Percentiles rank a stretch among this genome's conserved stretches.
These are phyloP conservation scores for Wickerhamomyces hampshirensis DNA, from an alignment of 805 yeast species.

Conservation along the genomic window DNA sequence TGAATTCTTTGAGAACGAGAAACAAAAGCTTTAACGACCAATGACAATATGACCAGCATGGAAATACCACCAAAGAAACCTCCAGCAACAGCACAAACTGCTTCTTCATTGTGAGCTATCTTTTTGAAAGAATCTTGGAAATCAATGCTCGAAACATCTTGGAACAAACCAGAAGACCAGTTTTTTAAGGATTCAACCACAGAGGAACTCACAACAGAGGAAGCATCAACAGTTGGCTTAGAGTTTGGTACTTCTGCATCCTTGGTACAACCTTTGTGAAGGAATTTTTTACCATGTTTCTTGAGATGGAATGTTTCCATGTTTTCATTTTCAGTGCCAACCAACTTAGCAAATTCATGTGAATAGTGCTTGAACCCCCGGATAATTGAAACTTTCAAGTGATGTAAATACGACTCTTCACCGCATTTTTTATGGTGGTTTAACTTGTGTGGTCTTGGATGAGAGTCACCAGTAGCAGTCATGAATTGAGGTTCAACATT, in stretches of 20 bases:
- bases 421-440: too few relatives aligned
- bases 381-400: too few relatives aligned
- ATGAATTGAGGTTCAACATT: background rate
- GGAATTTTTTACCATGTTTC: background rate
- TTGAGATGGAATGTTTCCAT: background rate
- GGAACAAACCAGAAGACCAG: conserved; percentile 10
- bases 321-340: background rate
- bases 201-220: background rate
- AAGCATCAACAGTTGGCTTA: background rate
- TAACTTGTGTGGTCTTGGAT: background rate
- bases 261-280: background rate
- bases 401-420: too few relatives aligned
- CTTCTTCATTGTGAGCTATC: conserved; percentile 8
- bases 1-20: conserved; percentile 1
- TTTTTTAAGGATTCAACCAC: conserved; percentile 3
- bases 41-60: conserved; percentile 4
- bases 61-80: conserved; percentile 9
- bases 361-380: too few relatives aligned
- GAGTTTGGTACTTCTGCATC: too few relatives aligned
- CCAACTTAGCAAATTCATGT: too few relatives aligned
- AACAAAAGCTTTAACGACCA: conserved; percentile 1
- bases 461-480: background rate
- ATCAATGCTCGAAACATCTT: conserved; percentile 13
- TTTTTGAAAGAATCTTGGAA: conserved; percentile 10
- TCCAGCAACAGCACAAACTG: conserved; percentile 9